Percentiles rank a stretch among this genome's conserved stretches.
Conservation (phyloP, 148 eudicot species). For the Rheum nobile region DNA sequence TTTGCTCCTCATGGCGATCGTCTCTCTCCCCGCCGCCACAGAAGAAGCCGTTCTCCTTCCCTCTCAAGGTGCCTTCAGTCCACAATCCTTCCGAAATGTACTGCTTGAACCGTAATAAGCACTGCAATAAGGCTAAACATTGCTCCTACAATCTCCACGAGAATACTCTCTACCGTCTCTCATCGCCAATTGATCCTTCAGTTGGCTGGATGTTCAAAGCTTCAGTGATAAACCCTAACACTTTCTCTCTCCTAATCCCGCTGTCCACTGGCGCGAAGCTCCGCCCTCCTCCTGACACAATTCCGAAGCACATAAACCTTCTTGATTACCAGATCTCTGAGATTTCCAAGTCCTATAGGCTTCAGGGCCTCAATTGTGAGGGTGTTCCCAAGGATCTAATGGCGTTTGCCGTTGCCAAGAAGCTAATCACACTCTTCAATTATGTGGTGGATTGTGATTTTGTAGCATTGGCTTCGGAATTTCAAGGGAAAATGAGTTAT, state of each 20-base stretch:
- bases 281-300: not conserved
- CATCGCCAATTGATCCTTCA: not conserved
- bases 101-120: not conserved
- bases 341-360: not conserved
- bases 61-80: conserved; percentile 4
- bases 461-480: not conserved
- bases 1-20: conserved; percentile 14
- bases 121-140: not conserved
- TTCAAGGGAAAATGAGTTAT: not conserved
- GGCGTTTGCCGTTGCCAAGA: not conserved
- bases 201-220: not conserved
- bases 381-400: not conserved
- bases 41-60: not conserved
- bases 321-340: not conserved
- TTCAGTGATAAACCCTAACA: not conserved
- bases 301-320: not conserved
- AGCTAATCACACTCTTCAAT: not conserved
- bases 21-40: not conserved
- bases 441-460: not conserved
- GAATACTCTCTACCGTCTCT: not conserved
- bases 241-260: not conserved
- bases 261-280: not conserved
- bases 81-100: not conserved
- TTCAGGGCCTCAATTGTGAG: not conserved
- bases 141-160: not conserved